Conservation (phyloP, 1,139 yeast genomes). For the Saccharomycopsis hybrid region DNA sequence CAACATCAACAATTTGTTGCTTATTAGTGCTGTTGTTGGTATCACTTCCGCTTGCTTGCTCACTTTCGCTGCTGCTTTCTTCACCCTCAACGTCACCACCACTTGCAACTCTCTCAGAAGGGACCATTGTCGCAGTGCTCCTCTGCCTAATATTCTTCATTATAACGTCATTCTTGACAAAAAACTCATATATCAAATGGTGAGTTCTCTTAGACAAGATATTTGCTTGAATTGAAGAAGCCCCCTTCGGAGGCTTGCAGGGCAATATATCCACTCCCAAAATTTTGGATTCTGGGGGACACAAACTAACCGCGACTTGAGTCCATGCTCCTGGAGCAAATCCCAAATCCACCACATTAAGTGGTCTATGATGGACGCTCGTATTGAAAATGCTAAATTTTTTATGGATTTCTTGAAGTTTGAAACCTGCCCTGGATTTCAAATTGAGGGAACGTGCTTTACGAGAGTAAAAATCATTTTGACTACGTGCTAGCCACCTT, state of each 20-base stretch:
- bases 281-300: conserved; percentile 39
- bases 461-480: conserved; percentile 53
- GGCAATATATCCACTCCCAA: conserved; percentile 84
- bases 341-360: conserved; percentile 84
- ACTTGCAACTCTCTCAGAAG: conserved; percentile 4
- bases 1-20: conserved; percentile 48
- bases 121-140: too few species aligned
- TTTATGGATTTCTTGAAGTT: conserved; percentile 64
- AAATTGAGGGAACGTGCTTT: conserved; percentile 60
- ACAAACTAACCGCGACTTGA: conserved; percentile 56
- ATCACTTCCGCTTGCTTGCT: neutral
- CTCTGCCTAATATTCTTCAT: conserved; percentile 24
- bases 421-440: conserved; percentile 87
- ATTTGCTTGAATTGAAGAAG: conserved; percentile 79
- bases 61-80: neutral
- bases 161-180: conserved; percentile 37
- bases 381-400: conserved; percentile 39
- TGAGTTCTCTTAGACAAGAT: conserved; percentile 67
- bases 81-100: neutral
- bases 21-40: neutral
- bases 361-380: conserved; percentile 25
- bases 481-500: conserved; percentile 71
- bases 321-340: conserved; percentile 98
- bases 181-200: conserved; percentile 47
- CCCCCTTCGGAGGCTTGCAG: conserved; percentile 73